Evolutionary conservation across 2,329 filamentous ascomycete species (phyloP), one percentile per base, ranked within the genome.

Genomic region (Knoxdaviesia proteae): DNA sequence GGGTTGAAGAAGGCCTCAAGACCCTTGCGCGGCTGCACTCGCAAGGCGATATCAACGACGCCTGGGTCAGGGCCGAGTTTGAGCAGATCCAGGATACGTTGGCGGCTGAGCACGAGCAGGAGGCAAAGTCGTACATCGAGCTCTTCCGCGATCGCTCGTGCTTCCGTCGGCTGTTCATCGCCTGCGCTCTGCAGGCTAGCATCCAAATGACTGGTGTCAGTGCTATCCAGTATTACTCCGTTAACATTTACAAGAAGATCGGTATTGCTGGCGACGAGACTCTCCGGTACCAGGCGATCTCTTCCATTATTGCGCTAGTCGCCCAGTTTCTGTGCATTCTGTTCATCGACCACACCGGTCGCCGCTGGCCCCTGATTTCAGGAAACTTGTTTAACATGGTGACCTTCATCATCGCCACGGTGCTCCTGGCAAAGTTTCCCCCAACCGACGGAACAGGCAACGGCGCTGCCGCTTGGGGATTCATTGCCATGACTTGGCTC

Each of bases 191-290:
- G 1, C 81, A 86, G 54, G 80, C 75, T 0, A 74, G 71, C 0
- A 65, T 77, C 3, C 81, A 86, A 55, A 83, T 87, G 77, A 86
- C 80, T 0, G 81, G 80, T 48, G 77, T 80, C 0, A 72, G 67
- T 2, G 76, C 77, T 1, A 84, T 84, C 48, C 80, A 86, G 54
- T 86, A 84, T 57, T 84, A 79, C 57, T 77, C 74, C 0, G 69
- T 78, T 11, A 57, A 53, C 3, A 82, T 83, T 49, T 84, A 80
- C 57, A 60, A 57, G 1, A 69, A 80, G 53, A 81, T 83, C 49
- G 79, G 80, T 32, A 84, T 86, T 49, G 55, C 59, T 0, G 67
- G 69, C 29, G 62, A 72, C 42, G 67, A 80, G 32, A 75, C 81
- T 0, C 67, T 86, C 36, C 73, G 77, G 48, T 84, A 84, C 55